Conservation (phyloP, 257 asterid species). For the Osmanthus fragrans region DNA sequence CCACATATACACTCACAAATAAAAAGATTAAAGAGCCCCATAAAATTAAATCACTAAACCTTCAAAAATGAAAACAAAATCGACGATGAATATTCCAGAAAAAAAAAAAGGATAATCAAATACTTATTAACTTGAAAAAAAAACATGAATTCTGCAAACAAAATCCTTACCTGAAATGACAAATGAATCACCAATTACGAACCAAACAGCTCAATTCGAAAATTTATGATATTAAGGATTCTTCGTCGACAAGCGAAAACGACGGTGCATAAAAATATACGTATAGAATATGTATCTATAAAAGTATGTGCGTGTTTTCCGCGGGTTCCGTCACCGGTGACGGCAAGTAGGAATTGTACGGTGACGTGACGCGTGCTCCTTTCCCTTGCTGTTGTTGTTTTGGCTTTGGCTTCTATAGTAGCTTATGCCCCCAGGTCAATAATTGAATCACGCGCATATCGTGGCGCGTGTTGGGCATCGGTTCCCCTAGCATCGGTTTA, state of each 20-base stretch:
- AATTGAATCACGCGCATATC: neutral
- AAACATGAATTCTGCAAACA: neutral
- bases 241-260: neutral
- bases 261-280: neutral
- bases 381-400: neutral
- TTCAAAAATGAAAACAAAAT: neutral
- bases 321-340: slow-evolving; percentile 33
- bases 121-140: too few species aligned
- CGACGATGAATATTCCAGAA: too few species aligned
- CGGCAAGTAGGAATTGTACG: neutral
- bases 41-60: neutral
- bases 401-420: neutral
- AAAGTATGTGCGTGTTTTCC: neutral
- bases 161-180: slow-evolving; percentile 30
- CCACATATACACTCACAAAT: neutral
- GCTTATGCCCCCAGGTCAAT: neutral
- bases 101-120: too few species aligned
- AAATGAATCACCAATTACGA: slow-evolving; percentile 20
- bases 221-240: neutral
- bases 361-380: neutral
- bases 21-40: slow-evolving; percentile 1
- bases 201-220: slow-evolving; percentile 33
- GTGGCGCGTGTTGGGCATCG: slow-evolving; percentile 18
- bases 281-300: neutral
- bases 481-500: too few species aligned